phyloP scores from a whole-genome alignment of 2,329 filamentous ascomycete species.

The Zasmidium cellare region DNA sequence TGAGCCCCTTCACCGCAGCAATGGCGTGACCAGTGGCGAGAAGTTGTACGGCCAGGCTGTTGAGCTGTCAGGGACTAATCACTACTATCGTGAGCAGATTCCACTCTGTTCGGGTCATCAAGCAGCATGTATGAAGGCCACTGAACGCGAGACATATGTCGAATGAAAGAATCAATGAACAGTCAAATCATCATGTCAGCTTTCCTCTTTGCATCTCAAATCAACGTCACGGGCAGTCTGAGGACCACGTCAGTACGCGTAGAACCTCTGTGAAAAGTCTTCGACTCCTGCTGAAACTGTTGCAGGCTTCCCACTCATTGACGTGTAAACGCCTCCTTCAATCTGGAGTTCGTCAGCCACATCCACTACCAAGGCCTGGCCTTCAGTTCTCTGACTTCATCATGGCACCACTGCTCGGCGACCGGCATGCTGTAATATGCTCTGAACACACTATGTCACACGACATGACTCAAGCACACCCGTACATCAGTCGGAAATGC shows the following conservation, averaged over 20 bases:
- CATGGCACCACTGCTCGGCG: background rate
- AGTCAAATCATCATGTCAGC: background rate
- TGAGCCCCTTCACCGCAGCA: conserved; percentile 15
- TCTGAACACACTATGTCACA: background rate
- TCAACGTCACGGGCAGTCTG: too few relatives aligned
- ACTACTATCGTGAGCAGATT: conserved; percentile 24
- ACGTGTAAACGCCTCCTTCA: too few relatives aligned
- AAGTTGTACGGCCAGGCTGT: conserved; percentile 24
- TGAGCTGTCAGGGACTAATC: conserved; percentile 21
- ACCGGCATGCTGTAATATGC: background rate
- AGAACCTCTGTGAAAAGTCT: too few relatives aligned
- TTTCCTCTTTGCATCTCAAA: too few relatives aligned
- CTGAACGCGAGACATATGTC: conserved; percentile 13
- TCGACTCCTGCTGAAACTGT: too few relatives aligned
- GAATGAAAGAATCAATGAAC: conserved; percentile 1
- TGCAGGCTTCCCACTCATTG: too few relatives aligned
- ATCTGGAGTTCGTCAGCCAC: too few relatives aligned
- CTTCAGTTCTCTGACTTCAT: conserved; percentile 2
- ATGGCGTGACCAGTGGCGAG: conserved; percentile 8
- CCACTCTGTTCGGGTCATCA: conserved; percentile 26
- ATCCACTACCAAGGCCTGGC: too few relatives aligned
- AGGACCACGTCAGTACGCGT: too few relatives aligned
- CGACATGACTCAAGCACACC: background rate
- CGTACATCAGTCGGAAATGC: background rate
- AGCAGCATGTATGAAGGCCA: conserved; percentile 28